These are phyloP conservation scores for Leonotis leonurus DNA, from an alignment of 257 asterid species.

Conservation along the genomic window DNA sequence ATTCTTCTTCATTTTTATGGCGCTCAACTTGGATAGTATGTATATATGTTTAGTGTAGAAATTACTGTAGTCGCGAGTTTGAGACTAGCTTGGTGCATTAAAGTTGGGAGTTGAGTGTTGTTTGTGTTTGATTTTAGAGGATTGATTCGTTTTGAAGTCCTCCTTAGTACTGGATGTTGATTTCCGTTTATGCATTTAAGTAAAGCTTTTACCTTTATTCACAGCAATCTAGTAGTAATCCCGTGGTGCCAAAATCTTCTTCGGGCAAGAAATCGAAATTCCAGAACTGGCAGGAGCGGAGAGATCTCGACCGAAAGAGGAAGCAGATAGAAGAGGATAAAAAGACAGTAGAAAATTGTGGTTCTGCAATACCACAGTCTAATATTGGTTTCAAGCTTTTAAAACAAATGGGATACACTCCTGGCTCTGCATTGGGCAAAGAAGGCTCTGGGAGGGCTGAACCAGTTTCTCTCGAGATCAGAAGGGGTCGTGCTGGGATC, in stretches of 20 bases:
- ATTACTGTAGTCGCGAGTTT: neutral
- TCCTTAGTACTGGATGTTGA: neutral
- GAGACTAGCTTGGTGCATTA: neutral
- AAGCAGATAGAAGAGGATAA: conserved; percentile 70
- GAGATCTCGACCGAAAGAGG: conserved; percentile 51
- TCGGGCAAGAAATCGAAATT: conserved; percentile 55
- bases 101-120: neutral
- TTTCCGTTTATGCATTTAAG: neutral
- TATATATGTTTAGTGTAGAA: neutral
- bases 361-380: conserved; percentile 80
- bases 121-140: neutral
- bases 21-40: neutral
- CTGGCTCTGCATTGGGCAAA: conserved; percentile 86
- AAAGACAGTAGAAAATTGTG: conserved; percentile 50
- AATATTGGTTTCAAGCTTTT: conserved; percentile 88
- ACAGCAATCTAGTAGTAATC: conserved; percentile 40
- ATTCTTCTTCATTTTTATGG: neutral
- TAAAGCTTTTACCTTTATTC: neutral
- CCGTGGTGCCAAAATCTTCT: conserved; percentile 24
- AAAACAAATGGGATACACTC: conserved; percentile 93
- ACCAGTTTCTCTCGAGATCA: conserved; percentile 69
- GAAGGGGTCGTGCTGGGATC: conserved; percentile 83
- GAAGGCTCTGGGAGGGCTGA: conserved; percentile 74
- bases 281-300: conserved; percentile 58
- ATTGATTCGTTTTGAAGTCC: neutral